Conservation (phyloP, 2,329 filamentous ascomycete genomes). For the Colletotrichum sp. region DNA sequence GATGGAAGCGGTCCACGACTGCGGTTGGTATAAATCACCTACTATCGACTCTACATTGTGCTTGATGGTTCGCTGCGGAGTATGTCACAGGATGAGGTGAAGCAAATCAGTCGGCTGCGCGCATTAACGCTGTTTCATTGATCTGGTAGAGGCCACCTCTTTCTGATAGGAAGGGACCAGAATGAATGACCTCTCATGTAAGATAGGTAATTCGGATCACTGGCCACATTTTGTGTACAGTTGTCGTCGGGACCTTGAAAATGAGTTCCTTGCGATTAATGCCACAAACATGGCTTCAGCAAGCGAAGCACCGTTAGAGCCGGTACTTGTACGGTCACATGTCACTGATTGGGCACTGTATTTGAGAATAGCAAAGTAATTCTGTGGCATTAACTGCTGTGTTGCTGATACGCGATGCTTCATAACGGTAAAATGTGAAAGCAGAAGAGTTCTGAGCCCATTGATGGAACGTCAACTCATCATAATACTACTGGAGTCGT, state of each 20-base stretch:
- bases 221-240: fast-evolving
- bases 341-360: not conserved
- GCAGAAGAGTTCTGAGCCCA: not conserved
- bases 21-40: constrained; percentile 19
- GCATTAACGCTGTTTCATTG: not conserved
- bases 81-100: not conserved
- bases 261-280: not conserved
- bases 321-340: not conserved
- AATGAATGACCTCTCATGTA: not conserved
- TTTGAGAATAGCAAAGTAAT: not conserved
- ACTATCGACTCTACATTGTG: not conserved
- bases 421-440: not conserved
- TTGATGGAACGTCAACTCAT: not conserved
- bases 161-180: not conserved
- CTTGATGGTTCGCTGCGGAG: not conserved
- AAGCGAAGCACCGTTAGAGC: fast-evolving
- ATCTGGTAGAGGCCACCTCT: not conserved
- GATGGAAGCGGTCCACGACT: constrained; percentile 20
- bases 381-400: not conserved
- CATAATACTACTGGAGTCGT: not conserved
- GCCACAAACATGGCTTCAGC: not conserved
- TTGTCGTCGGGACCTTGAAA: not conserved
- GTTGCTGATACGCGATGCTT: not conserved
- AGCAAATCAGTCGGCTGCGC: not conserved
- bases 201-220: not conserved